These are phyloP conservation scores for Rhodomyrtus psidioides DNA, from an alignment of 441 rosid species.

Conservation along the genomic window DNA sequence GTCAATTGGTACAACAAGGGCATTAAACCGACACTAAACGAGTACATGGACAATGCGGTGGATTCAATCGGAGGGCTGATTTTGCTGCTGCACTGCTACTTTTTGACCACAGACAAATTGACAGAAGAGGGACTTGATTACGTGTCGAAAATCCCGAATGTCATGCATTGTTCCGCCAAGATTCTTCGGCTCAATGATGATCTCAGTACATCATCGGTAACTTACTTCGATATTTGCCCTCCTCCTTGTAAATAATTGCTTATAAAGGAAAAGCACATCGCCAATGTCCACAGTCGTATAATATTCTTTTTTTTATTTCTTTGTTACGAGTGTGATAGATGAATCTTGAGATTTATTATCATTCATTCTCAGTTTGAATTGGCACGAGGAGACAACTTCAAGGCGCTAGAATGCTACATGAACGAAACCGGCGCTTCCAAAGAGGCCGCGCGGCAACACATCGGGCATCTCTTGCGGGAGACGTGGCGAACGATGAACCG, in stretches of 20 bases:
- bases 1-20: constrained; percentile 19
- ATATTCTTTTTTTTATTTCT: no score
- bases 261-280: no score
- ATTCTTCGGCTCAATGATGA: neutral
- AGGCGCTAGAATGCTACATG: constrained; percentile 10
- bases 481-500: constrained; percentile 3
- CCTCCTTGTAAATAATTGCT: no score
- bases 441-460: neutral
- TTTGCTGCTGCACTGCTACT: neutral
- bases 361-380: constrained; percentile 1
- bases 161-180: neutral
- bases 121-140: neutral
- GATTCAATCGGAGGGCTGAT: constrained; percentile 7
- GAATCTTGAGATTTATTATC: neutral
- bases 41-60: constrained; percentile 13
- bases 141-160: neutral
- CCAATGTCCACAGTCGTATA: no score
- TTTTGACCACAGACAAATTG: neutral
- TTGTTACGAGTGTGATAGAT: neutral
- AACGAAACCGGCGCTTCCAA: neutral
- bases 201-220: neutral
- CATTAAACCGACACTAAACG: constrained; percentile 6
- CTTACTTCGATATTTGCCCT: neutral
- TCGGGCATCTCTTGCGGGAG: neutral
- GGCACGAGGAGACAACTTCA: constrained; percentile 3